Percentiles rank a stretch among this genome's conserved stretches.
phyloP scores from a whole-genome alignment of 331 rosid genomes.

The Quercus tomentella region DNA sequence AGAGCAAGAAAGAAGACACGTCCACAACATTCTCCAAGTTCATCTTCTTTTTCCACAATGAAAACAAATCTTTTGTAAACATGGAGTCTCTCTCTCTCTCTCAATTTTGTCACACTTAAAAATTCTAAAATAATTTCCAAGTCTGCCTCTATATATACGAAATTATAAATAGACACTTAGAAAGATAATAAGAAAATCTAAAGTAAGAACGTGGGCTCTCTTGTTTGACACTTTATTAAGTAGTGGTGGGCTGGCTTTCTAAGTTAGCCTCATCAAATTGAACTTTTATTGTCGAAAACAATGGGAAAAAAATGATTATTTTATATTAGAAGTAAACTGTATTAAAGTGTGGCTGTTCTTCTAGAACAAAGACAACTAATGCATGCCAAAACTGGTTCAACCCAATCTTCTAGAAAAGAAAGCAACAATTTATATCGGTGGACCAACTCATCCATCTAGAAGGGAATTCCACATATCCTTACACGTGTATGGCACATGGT shows the following conservation, averaged over 20 bases:
- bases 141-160: no score
- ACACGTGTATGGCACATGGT: slow-evolving; percentile 1
- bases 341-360: slow-evolving; percentile 8
- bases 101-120: not conserved
- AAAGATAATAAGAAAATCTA: not conserved
- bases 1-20: slow-evolving; percentile 41
- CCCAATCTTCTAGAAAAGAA: slow-evolving; percentile 32
- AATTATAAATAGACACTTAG: not conserved
- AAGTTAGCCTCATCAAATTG: slow-evolving; percentile 6
- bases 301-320: not conserved
- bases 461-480: not conserved
- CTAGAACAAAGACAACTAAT: slow-evolving; percentile 24
- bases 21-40: slow-evolving; percentile 20
- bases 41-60: slow-evolving; percentile 5
- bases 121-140: no score
- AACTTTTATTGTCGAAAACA: not conserved
- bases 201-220: not conserved
- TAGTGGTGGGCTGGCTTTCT: slow-evolving; percentile 8
- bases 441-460: slow-evolving; percentile 1
- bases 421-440: not conserved
- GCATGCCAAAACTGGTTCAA: slow-evolving; percentile 1
- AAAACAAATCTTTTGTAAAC: no score
- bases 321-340: not conserved
- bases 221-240: slow-evolving; percentile 21
- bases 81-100: no score